Conservation (phyloP, 2,329 filamentous ascomycete species). For the Epichloe sibirici region DNA sequence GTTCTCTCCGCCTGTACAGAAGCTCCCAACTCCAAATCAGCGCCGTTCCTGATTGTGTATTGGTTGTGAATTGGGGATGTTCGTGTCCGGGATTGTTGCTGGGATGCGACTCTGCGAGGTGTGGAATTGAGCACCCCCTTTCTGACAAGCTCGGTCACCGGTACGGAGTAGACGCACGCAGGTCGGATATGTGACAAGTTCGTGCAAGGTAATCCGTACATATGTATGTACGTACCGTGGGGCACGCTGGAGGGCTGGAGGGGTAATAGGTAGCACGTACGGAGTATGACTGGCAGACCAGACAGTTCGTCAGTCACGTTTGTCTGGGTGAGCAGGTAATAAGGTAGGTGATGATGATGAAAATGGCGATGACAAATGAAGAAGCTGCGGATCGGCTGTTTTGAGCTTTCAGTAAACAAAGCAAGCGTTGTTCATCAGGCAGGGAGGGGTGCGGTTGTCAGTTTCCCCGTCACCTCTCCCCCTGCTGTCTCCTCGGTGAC, state of each 20-base stretch:
- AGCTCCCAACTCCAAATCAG: not conserved
- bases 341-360: too few species aligned
- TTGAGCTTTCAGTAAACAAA: too few species aligned
- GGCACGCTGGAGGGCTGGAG: not conserved
- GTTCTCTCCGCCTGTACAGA: not conserved
- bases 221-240: not conserved
- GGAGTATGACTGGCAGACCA: too few species aligned
- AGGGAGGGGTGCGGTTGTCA: too few species aligned
- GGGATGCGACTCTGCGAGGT: not conserved
- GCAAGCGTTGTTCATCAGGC: too few species aligned
- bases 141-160: not conserved
- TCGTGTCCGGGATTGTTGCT: not conserved
- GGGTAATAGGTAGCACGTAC: too few species aligned
- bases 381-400: too few species aligned
- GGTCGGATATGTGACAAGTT: not conserved
- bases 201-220: not conserved
- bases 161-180: not conserved
- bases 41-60: not conserved
- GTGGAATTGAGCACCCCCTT: not conserved
- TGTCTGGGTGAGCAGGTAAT: too few species aligned
- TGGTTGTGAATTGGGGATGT: not conserved
- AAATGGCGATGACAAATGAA: too few species aligned
- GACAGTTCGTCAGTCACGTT: too few species aligned
- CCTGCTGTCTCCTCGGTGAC: too few species aligned
- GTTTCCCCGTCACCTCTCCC: too few species aligned